Percentiles rank a stretch among this genome's conserved stretches.
phyloP scores from a whole-genome alignment of 208 protist genomes.

The Trypanosoma theileri region DNA sequence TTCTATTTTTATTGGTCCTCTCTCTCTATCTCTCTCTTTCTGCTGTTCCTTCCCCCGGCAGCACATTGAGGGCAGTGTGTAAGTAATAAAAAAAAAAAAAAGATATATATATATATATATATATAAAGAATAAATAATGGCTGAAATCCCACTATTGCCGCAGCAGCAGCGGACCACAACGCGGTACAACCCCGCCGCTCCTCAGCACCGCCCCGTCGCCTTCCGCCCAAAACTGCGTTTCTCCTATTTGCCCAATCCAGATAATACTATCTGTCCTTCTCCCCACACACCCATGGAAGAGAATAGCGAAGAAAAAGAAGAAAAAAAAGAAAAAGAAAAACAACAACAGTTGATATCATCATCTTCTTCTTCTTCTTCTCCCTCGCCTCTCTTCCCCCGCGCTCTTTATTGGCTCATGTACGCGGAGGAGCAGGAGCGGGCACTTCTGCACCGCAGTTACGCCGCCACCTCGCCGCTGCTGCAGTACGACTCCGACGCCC shows the following conservation, averaged over 20 bases:
- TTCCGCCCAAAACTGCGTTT: constrained; percentile 7
- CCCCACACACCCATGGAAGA: too few relatives aligned
- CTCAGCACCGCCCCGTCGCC: not conserved
- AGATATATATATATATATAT: not conserved
- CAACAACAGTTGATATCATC: too few relatives aligned
- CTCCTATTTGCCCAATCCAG: too few relatives aligned
- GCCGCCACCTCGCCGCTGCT: constrained; percentile 30
- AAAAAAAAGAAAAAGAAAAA: too few relatives aligned
- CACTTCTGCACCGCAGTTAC: constrained; percentile 32
- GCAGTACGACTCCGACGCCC: constrained; percentile 1
- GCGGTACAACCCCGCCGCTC: not conserved
- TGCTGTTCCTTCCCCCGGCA: too few relatives aligned
- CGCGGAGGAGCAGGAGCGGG: constrained; percentile 53
- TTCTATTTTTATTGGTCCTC: too few relatives aligned
- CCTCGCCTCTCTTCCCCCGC: too few relatives aligned
- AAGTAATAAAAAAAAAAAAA: not conserved
- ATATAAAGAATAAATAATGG: constrained; percentile 11
- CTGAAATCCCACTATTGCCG: constrained; percentile 6
- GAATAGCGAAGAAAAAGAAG: too few relatives aligned
- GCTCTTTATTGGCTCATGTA: constrained; percentile 46
- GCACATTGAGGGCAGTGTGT: too few relatives aligned
- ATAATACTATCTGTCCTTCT: too few relatives aligned
- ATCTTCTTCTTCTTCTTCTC: too few relatives aligned
- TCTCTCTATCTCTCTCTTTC: too few relatives aligned
- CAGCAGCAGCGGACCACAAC: constrained; percentile 18